Evolutionary conservation across 2,329 filamentous ascomycete genomes (phyloP).

Genomic region (Aspergillus luchuensis): DNA sequence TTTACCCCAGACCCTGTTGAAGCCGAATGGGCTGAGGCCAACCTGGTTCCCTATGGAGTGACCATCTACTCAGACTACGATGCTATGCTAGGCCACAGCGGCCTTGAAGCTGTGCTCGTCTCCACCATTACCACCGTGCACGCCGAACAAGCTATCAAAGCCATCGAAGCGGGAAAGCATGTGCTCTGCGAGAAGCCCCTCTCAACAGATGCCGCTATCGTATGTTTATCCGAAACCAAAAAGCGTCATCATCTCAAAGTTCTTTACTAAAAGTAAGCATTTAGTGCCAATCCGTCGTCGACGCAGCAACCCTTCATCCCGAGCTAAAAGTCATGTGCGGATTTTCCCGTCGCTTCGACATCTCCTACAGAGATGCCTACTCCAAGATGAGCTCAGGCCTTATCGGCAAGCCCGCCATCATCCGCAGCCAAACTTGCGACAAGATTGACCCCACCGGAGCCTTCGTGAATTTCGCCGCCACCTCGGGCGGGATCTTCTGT

Average conservation of each 20-base stretch:
- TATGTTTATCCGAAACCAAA: background rate
- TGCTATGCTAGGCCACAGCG: slow-evolving; percentile 55
- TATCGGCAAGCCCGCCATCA: slow-evolving; percentile 62
- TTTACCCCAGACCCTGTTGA: slow-evolving; percentile 48
- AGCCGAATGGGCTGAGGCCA: slow-evolving; percentile 50
- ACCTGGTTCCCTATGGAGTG: slow-evolving; percentile 53
- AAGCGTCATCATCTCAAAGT: too few relatives aligned
- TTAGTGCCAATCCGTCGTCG: slow-evolving; percentile 63
- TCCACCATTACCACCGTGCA: slow-evolving; percentile 57
- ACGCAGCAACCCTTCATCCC: slow-evolving; percentile 56
- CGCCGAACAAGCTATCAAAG: slow-evolving; percentile 57
- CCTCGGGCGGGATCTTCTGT: slow-evolving; percentile 68
- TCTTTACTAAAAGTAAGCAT: background rate
- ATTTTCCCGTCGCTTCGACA: slow-evolving; percentile 67
- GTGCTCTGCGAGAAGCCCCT: slow-evolving; percentile 57
- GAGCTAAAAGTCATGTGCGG: slow-evolving; percentile 68
- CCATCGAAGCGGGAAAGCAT: slow-evolving; percentile 55
- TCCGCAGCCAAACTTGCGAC: slow-evolving; percentile 68
- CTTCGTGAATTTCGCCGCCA: slow-evolving; percentile 67
- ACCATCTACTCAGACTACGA: slow-evolving; percentile 55
- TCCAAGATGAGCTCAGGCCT: slow-evolving; percentile 55
- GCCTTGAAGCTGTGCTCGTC: slow-evolving; percentile 56
- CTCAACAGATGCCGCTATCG: slow-evolving; percentile 45
- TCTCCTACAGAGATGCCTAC: slow-evolving; percentile 63
- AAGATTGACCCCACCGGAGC: slow-evolving; percentile 65